phyloP scores from a whole-genome alignment of 306 rosid genomes.

The Vicia faba region DNA sequence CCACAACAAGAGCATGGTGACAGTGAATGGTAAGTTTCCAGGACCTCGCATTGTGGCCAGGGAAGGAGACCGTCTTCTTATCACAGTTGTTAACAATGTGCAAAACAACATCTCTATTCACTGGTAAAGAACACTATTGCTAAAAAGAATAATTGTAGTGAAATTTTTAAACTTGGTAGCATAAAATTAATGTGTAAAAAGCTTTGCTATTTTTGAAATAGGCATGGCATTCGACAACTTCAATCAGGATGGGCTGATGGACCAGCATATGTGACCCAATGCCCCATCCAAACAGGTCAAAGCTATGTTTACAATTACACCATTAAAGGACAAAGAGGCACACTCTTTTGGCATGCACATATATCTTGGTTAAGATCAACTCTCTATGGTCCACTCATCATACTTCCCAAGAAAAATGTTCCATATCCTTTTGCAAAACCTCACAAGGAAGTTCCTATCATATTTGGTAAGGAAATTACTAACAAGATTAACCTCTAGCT shows the following conservation, averaged over 20 bases:
- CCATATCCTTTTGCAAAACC: slow-evolving; percentile 53
- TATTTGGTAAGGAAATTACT: slow-evolving; percentile 42
- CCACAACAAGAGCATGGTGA: slow-evolving; percentile 63
- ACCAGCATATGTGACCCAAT: slow-evolving; percentile 50
- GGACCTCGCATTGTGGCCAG: slow-evolving; percentile 74
- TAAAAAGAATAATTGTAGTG: neutral
- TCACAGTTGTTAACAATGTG: slow-evolving; percentile 64
- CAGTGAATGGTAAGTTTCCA: slow-evolving; percentile 72
- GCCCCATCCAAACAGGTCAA: slow-evolving; percentile 46
- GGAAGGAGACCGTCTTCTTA: slow-evolving; percentile 70
- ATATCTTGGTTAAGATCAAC: slow-evolving; percentile 55
- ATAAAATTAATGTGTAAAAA: neutral
- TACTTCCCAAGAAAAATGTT: slow-evolving; percentile 55
- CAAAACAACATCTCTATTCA: slow-evolving; percentile 60
- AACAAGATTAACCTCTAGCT: neutral
- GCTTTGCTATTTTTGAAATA: slow-evolving; percentile 26
- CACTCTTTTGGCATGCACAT: slow-evolving; percentile 59
- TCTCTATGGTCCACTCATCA: slow-evolving; percentile 64
- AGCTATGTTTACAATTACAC: slow-evolving; percentile 77
- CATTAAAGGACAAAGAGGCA: slow-evolving; percentile 70
- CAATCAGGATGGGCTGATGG: slow-evolving; percentile 55
- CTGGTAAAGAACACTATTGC: slow-evolving; percentile 47
- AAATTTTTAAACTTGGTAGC: neutral
- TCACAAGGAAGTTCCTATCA: slow-evolving; percentile 51
- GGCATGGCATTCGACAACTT: slow-evolving; percentile 73